Evolutionary conservation across 1,139 yeast genomes (phyloP), one percentile per base, ranked within the genome.

Genomic region (Lodderomyces jiufengensis): DNA sequence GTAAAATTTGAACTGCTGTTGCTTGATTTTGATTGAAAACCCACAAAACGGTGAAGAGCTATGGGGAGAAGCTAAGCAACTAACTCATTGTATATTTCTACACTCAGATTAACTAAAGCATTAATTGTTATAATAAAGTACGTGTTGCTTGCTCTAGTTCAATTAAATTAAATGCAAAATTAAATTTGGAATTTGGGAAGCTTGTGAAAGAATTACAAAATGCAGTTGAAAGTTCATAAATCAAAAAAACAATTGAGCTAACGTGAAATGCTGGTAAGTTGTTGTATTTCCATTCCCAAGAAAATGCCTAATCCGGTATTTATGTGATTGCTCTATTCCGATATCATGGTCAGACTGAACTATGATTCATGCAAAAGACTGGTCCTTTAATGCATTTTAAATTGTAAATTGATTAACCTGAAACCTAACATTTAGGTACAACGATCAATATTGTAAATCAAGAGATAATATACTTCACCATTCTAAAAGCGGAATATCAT

Each of bases 201-300:
- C 51, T 66, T 31, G 64, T 68, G 9, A 52, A 53, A 20, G 58
- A 61, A 32, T 51, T 68, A 24, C 46, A 71, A 27, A 59, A 57
- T 30, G 55, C 68, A 1, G 51, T 67, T 27, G 51, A 50, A 20
- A 44, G 49, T 15, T 52, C 55, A 30, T 66, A 63, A 37, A 50
- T 61, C 9, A 72, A 66, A 37, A 62, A 54, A 38, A 61, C 72
- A 2, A 59, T 69, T 3, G 57, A 59, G 29, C 59, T 68, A 21
- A 66, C 73, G 9, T 50, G 67, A 29, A 56, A 62, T 36, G 55
- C 70, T 1, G 58, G 67, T 2, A 65, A 68, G 61, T 55, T 68
- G 1, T 57, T 63, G 13, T 62, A 59, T 41, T 50, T 66, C 27
- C 63, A 66, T 31, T 46, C 55, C 11, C 61, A 60, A 39, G 54